Evolutionary conservation across 1,284 basidiomycete species (phyloP), one percentile per base, ranked within the genome.

Genomic region (Trametes polyzona): DNA sequence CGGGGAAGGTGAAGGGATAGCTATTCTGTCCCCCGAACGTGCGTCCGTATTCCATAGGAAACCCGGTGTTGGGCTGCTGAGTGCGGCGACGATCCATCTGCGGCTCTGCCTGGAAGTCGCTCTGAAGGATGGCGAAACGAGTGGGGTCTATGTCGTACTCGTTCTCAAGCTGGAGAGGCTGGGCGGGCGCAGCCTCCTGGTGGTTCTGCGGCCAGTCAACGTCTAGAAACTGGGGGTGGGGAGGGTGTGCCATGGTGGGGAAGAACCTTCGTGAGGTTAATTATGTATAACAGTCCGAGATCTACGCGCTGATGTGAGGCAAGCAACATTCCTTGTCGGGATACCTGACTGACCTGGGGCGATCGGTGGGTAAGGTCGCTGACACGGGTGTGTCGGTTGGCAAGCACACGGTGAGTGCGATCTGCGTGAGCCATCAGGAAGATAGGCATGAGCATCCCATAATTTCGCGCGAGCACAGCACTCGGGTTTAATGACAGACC

Each of bases 201-300:
- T 46, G 55, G 3, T 19, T 6, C 41, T 60, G 63, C 16, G 66
- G 57, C 67, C 68, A 69, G 47, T 63, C 61, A 9, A 64, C 53
- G 44, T 60, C 58, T 24, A 63, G 47, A 40, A 81, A 79, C 76
- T 56, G 73, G 71, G 30, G 74, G 76, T 39, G 66, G 79, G 17
- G 41, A 56, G 72, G 17, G 55, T 77, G 79, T 33, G 70, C 73
- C 27, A 75, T 80, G 32, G 50, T 69, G n/a, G 59, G n/a, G n/a
- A n/a, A n/a, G n/a, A n/a, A 64, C 9, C 71, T 16, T 10, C n/a
- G 14, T 4, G 10, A 27, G 12, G 29, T n/a, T n/a, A n/a, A 33
- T 37, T 49, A 32, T 39, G 21, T 37, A 37, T 12, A 40, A 40
- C n/a, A 17, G 16, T 35, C 23, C 17, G 16, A n/a, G 36, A 40